Evolutionary conservation across 192 early-diverging fungal genomes (phyloP).

Genomic region (Helicostylum pulchrum): DNA sequence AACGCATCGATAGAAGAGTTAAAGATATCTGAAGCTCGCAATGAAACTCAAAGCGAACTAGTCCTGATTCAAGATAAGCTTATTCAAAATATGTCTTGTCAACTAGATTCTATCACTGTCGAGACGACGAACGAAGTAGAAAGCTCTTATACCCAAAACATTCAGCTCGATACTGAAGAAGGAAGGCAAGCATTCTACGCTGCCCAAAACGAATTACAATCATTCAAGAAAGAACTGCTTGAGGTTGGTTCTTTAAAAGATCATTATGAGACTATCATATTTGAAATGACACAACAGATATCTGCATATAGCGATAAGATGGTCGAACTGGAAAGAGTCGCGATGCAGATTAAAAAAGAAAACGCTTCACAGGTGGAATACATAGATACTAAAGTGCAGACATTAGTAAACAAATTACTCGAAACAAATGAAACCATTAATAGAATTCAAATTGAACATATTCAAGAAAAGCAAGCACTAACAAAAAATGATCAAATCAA

Average conservation of each 20-base stretch:
- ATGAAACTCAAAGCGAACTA: neutral
- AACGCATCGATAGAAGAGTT: neutral
- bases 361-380: neutral
- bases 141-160: neutral
- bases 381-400: constrained; percentile 7
- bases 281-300: neutral
- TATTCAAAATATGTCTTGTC: constrained; percentile 3
- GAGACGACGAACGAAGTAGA: neutral
- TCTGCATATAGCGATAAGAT: neutral
- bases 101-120: neutral
- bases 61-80: constrained; percentile 3
- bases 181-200: neutral
- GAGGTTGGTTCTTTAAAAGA: constrained; percentile 1
- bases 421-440: neutral
- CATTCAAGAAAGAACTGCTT: neutral
- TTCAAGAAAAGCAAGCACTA: neutral
- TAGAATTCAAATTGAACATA: neutral
- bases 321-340: neutral
- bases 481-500: neutral
- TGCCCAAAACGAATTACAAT: neutral
- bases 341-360: constrained; percentile 5
- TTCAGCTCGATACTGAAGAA: neutral
- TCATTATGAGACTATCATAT: constrained; percentile 1
- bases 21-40: neutral
- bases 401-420: neutral